phyloP scores from a whole-genome alignment of 345 rosid species.

The Excoecaria agallocha region DNA sequence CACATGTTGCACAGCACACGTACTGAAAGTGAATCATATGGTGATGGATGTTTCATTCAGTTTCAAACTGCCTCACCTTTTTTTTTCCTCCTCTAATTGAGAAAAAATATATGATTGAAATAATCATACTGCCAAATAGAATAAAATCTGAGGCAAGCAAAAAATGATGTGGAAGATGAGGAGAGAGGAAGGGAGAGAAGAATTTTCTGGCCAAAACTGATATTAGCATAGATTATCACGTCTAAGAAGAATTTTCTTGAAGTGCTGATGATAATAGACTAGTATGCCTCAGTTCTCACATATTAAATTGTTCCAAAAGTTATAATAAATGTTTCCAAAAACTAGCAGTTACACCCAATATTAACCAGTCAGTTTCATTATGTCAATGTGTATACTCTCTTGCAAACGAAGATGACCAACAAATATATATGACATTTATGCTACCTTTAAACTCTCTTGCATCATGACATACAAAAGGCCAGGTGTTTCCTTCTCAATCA shows the following conservation, averaged over 20 bases:
- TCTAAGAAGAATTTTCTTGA: too few species aligned
- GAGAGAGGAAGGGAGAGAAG: background rate
- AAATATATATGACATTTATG: background rate
- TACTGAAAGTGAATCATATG: background rate
- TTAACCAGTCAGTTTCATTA: background rate
- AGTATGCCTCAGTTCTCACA: background rate
- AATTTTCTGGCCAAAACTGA: background rate
- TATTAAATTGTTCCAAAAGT: background rate
- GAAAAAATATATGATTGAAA: background rate
- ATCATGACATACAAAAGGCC: constrained; percentile 89
- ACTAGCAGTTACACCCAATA: background rate
- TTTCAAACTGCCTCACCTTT: background rate
- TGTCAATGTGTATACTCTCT: background rate
- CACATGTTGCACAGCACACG: background rate
- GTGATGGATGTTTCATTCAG: background rate
- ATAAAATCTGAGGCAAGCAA: background rate
- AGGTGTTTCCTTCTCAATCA: constrained; percentile 86
- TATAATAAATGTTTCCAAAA: background rate
- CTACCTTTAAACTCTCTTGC: constrained; percentile 95
- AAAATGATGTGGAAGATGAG: too few species aligned
- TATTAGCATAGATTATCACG: background rate
- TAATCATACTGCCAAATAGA: background rate
- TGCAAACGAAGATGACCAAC: background rate
- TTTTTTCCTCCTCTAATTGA: background rate
- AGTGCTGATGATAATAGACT: background rate